phyloP scores from a whole-genome alignment of 2,329 filamentous ascomycete genomes.

The Mycocentrospora acerina region DNA sequence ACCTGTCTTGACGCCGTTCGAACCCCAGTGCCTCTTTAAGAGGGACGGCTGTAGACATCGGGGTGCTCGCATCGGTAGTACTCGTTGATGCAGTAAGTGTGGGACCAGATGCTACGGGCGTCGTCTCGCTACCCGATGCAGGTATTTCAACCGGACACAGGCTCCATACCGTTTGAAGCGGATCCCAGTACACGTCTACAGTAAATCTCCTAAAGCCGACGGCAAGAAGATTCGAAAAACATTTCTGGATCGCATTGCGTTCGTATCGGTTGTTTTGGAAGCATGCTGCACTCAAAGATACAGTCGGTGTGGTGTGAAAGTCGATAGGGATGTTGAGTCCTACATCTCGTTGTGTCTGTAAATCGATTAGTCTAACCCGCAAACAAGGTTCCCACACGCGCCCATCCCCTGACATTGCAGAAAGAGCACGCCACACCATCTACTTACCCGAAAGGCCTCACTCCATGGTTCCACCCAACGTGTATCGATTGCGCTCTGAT shows the following conservation, averaged over 20 bases:
- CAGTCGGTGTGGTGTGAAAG: conserved; percentile 59
- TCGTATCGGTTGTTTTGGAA: conserved; percentile 59
- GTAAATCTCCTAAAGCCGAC: conserved; percentile 60
- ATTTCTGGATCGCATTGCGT: conserved; percentile 53
- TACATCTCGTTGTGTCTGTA: conserved; percentile 63
- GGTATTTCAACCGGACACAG: conserved; percentile 62
- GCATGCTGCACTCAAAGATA: conserved; percentile 61
- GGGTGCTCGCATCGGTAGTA: conserved; percentile 17
- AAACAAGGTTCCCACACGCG: neutral
- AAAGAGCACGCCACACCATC: neutral
- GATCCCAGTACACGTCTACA: conserved; percentile 66
- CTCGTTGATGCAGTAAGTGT: conserved; percentile 17
- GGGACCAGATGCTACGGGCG: conserved; percentile 12
- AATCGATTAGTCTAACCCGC: conserved; percentile 12
- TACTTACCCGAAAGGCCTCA: conserved; percentile 34
- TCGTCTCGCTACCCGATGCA: conserved; percentile 12
- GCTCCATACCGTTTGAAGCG: conserved; percentile 55
- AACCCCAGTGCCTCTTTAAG: conserved; percentile 3
- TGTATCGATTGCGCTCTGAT: conserved; percentile 27
- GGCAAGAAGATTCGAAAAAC: conserved; percentile 64
- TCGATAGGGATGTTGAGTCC: conserved; percentile 62
- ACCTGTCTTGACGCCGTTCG: conserved; percentile 12
- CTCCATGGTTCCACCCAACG: conserved; percentile 33
- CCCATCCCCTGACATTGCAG: neutral
- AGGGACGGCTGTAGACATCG: conserved; percentile 11